A percentile compares a stretch with the other conserved stretches of the same genome.
These are phyloP conservation scores for Phytopythium sindhum DNA, from an alignment of 352 stramenopile genomes.

Conservation along the genomic window DNA sequence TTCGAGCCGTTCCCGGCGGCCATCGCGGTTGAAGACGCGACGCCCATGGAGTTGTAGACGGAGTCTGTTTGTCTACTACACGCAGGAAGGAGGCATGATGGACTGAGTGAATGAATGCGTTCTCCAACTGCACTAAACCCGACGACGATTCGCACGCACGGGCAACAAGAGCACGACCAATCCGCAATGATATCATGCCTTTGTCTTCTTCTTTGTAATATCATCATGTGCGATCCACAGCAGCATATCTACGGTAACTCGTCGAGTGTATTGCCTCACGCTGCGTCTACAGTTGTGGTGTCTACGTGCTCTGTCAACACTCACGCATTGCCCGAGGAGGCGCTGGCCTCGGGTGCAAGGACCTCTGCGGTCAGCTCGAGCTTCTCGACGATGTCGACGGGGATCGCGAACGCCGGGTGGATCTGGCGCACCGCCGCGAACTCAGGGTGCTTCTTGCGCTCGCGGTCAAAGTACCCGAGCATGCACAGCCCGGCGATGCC, in stretches of 20 bases:
- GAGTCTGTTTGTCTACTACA: slow-evolving; percentile 9
- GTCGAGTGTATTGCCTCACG: neutral
- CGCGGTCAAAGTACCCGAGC: slow-evolving; percentile 90
- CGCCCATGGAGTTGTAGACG: slow-evolving; percentile 75
- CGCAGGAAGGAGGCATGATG: neutral
- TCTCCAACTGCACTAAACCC: neutral
- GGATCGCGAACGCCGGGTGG: slow-evolving; percentile 95
- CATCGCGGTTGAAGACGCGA: slow-evolving; percentile 71
- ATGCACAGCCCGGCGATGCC: slow-evolving; percentile 94
- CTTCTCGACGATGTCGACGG: slow-evolving; percentile 87
- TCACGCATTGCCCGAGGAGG: neutral
- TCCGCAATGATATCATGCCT: neutral
- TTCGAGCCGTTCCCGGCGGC: slow-evolving; percentile 60
- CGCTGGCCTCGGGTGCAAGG: slow-evolving; percentile 20
- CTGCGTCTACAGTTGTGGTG: neutral
- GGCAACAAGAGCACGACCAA: neutral
- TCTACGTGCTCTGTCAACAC: neutral
- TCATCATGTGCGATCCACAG: too few relatives aligned
- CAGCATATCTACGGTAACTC: neutral
- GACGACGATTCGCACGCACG: neutral
- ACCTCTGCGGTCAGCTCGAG: slow-evolving; percentile 84
- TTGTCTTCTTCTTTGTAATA: neutral
- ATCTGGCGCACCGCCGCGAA: slow-evolving; percentile 83
- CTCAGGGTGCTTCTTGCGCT: slow-evolving; percentile 46
- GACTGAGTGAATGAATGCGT: neutral